Conservation (phyloP, 2,329 filamentous ascomycete genomes). For the Ascochyta lentis region DNA sequence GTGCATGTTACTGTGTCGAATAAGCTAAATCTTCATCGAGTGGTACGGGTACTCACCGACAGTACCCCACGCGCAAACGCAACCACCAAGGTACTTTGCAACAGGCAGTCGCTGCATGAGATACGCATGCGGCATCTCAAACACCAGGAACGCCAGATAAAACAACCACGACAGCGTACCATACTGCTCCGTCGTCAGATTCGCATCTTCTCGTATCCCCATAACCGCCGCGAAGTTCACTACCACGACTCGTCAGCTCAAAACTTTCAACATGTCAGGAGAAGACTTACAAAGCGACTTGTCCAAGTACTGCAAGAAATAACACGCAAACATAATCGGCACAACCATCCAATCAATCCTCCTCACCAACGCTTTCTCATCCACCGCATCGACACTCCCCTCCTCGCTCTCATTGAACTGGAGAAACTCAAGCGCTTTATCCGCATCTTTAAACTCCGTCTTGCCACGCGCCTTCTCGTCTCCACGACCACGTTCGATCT, state of each 20-base stretch:
- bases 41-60: no score
- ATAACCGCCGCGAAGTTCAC: constrained; percentile 44
- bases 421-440: constrained; percentile 35
- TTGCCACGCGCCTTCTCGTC: constrained; percentile 6
- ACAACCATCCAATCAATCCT: constrained; percentile 53
- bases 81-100: no score
- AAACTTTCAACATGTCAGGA: no score
- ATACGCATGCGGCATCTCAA: no score
- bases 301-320: constrained; percentile 51
- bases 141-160: no score
- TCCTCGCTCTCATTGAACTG: constrained; percentile 21
- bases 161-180: no score
- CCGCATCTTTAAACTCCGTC: constrained; percentile 21
- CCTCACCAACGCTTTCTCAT: constrained; percentile 28
- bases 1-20: no score
- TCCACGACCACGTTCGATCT: background rate
- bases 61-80: no score
- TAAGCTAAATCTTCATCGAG: no score
- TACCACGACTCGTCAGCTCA: no score
- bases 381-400: constrained; percentile 1
- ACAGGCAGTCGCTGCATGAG: no score
- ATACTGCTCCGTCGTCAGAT: no score
- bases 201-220: constrained; percentile 45
- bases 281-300: constrained; percentile 49
- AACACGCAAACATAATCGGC: constrained; percentile 49